phyloP scores from a whole-genome alignment of 1,284 basidiomycete genomes.

The Papiliotrema terrestris region DNA sequence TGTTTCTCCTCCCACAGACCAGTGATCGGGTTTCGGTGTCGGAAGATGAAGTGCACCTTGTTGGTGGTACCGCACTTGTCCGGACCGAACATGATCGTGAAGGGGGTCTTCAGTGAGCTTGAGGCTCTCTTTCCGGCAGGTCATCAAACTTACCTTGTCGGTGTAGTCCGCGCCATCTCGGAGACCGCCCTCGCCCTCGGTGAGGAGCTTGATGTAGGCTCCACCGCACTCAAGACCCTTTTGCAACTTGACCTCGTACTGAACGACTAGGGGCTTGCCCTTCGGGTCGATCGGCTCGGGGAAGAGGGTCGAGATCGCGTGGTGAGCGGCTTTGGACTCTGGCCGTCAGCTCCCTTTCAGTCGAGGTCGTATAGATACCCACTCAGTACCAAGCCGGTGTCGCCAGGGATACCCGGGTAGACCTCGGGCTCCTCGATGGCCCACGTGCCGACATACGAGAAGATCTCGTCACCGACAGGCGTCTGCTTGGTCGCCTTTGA shows the following conservation, averaged over 20 bases:
- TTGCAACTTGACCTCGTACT: conserved; percentile 99
- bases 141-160: conserved; percentile 57
- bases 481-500: conserved; percentile 98
- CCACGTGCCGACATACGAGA: conserved; percentile 97
- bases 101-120: conserved; percentile 62
- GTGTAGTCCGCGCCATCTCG: conserved; percentile 91
- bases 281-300: conserved; percentile 68
- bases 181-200: conserved; percentile 58
- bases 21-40: conserved; percentile 85
- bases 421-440: conserved; percentile 85
- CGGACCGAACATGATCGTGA: conserved; percentile 94
- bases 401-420: conserved; percentile 65
- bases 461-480: conserved; percentile 84
- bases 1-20: conserved; percentile 98
- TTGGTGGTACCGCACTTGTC: conserved; percentile 54
- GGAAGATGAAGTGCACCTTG: conserved; percentile 93
- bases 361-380: conserved; percentile 15
- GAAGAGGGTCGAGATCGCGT: conserved; percentile 96
- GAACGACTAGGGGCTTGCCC: conserved; percentile 86
- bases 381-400: conserved; percentile 83
- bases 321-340: conserved; percentile 56
- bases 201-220: conserved; percentile 95
- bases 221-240: conserved; percentile 99
- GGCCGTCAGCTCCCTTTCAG: neutral
- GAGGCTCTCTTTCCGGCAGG: neutral